Evolutionary conservation across 2,329 filamentous ascomycete genomes (phyloP), one percentile per base, ranked within the genome.

Genomic region (Diplocarpon mali): DNA sequence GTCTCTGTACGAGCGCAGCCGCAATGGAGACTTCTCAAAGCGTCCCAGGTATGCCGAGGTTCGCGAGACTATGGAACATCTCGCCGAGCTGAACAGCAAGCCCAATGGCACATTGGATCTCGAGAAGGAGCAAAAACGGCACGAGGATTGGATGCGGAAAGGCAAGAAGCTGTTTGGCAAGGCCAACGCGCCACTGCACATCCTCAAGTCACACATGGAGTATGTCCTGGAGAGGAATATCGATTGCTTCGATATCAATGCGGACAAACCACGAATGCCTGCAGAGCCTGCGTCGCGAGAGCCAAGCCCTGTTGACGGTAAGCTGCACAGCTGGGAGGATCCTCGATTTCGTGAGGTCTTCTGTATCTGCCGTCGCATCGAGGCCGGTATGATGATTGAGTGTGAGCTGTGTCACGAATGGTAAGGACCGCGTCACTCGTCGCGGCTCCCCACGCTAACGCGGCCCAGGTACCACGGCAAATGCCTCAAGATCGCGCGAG

Each of bases 371-470:
- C 80, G 92, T 48, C 86, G 82, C 51, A 78, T 87, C 6, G 92
- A 98, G 65, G 88, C 90, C 31, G 92, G 92, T 41, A 93, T 96
- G 83, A 98, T 98, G 92, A 96, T 98, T 57, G 92, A 98, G 65
- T 98, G 92, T 62, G 92, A 96, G 62, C 72, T 95, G 32, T 98
- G 92, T 65, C 90, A 95, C 59, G 92, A 98, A 68, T 98, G 92
- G 92, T 89, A 64, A 69, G 24, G 32, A 15, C 15, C 24, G 24
- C 15, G 2, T 35, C 12, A 24, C 2, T 10, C 9, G 5, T 20
- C 32, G 36, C 24, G 11, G 6, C 7, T 24, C 7, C 4, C 7
- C 20, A 34, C 35, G 12, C 50, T 57, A 52, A 58, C 34, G 2
- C 15, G 31, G 9, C 20, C 8, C 49, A 89, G 84, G 85, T 98